Base-by-base conservation (phyloP, 768 basidiomycete genomes). In the Rhizopogon sp. region DNA sequence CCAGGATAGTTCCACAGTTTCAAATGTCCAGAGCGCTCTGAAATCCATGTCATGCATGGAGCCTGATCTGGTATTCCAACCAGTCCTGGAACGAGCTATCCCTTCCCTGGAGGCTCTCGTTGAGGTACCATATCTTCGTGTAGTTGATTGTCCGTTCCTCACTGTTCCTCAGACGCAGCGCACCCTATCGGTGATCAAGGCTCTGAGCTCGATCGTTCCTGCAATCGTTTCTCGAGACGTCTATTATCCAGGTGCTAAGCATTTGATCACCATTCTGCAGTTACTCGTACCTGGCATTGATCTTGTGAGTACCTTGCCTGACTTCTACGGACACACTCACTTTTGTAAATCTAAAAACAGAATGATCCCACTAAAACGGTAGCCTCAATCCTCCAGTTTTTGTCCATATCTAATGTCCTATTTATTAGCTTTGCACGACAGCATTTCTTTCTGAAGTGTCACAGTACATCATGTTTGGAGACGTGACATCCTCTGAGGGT, bases 61-160 rank as follows among this genome's bases (percentile, higher is more conserved):
- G 60, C 92, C 93, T 1, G 90, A 92, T 65, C 75, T 96, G 20
- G 85, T 95, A 59, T 73, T 95, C 42, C 83, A 86, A 43, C 83
- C 90, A 0, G 79, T 95, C 41, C 70, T 95, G 56, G 91, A 95
- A 66, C 77, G 92, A 52, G 90, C 90, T 9, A 83, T 88, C 5
- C 90, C 92, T 1, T 88, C 91, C 1, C 71, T 97, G n/a, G 91
- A 94, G 69, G 84, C 90, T 3, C 72, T 95, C n/a, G 84, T 86
- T 14, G 92, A 94, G 79, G 89, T 87, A 60, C 43, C 77, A 61
- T 22, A 10, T 20, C 3, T 35, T 16, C 14, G 20, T 25, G 22
- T 49, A 5, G 14, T 37, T 9, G 17, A 25, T 37, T 37, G 33
- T 22, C 22, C 14, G 7, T 40, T 41, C 47, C 28, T 53, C 16